These are phyloP conservation scores for Populus nigra DNA, from an alignment of 345 rosid genomes.

Conservation along the genomic window DNA sequence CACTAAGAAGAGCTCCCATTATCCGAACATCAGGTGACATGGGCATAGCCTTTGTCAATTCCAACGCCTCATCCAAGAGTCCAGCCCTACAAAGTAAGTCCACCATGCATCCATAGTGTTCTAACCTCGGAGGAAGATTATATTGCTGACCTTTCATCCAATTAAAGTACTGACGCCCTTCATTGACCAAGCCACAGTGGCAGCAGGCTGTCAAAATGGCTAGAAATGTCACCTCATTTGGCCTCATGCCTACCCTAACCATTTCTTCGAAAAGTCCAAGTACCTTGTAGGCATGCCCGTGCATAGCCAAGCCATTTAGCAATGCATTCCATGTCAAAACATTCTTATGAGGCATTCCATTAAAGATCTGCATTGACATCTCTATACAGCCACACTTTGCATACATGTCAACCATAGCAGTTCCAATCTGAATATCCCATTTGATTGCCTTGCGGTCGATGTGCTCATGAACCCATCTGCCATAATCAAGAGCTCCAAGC, in stretches of 20 bases:
- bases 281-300: constrained; percentile 41
- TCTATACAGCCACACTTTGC: constrained; percentile 49
- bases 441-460: constrained; percentile 24
- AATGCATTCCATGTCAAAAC: constrained; percentile 45
- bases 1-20: constrained; percentile 51
- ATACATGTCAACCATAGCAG: constrained; percentile 44
- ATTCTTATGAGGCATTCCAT: constrained; percentile 35
- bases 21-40: constrained; percentile 43
- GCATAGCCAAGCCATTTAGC: constrained; percentile 40
- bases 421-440: constrained; percentile 43
- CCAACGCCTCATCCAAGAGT: constrained; percentile 41
- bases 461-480: constrained; percentile 50
- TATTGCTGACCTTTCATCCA: constrained; percentile 31
- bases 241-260: constrained; percentile 34
- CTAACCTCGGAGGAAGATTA: constrained; percentile 39
- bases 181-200: constrained; percentile 40
- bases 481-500: constrained; percentile 48
- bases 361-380: constrained; percentile 33
- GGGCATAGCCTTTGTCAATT: constrained; percentile 33
- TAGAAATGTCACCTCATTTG: constrained; percentile 47
- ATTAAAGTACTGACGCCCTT: constrained; percentile 37
- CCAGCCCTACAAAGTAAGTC: constrained; percentile 43
- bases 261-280: constrained; percentile 34
- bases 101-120: constrained; percentile 33
- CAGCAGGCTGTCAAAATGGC: constrained; percentile 40